These are phyloP conservation scores for Mycena chlorophos DNA, from an alignment of 768 basidiomycete species.

Conservation along the genomic window DNA sequence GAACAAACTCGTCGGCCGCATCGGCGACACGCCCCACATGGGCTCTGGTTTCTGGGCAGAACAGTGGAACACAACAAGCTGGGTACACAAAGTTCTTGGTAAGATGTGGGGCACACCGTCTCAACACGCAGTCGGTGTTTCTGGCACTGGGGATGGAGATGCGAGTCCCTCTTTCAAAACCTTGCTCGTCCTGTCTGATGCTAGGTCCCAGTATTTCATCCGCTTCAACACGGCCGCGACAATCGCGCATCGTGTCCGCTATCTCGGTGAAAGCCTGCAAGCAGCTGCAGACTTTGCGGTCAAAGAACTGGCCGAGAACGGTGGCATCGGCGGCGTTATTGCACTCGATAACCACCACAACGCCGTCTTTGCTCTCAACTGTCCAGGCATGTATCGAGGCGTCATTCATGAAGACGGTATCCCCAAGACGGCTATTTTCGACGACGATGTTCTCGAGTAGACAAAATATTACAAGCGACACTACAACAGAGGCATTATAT, in stretches of 20 bases:
- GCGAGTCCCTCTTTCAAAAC: conserved; percentile 46
- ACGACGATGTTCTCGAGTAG: conserved; percentile 53
- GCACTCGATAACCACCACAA: conserved; percentile 70
- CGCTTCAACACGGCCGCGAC: conserved; percentile 65
- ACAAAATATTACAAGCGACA: neutral
- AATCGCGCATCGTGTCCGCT: conserved; percentile 66
- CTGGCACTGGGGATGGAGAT: conserved; percentile 85
- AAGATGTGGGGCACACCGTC: conserved; percentile 35
- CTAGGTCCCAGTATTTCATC: conserved; percentile 83
- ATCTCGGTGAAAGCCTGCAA: conserved; percentile 54
- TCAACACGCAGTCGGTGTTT: conserved; percentile 63
- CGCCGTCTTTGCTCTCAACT: conserved; percentile 55
- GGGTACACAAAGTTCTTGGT: conserved; percentile 40
- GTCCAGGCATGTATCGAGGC: conserved; percentile 81
- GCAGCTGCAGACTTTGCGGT: conserved; percentile 58
- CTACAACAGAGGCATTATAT: conserved; percentile 1
- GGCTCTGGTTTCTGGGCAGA: conserved; percentile 85
- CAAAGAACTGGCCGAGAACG: conserved; percentile 55
- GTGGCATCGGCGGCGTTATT: conserved; percentile 75
- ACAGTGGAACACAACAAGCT: conserved; percentile 54
- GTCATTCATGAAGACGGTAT: conserved; percentile 68
- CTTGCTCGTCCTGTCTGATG: too few species aligned
- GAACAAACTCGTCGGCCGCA: conserved; percentile 79
- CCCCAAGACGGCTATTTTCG: conserved; percentile 75
- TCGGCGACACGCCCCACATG: conserved; percentile 83